phyloP scores from a whole-genome alignment of 345 rosid genomes.

The Aethionema arabicum region DNA sequence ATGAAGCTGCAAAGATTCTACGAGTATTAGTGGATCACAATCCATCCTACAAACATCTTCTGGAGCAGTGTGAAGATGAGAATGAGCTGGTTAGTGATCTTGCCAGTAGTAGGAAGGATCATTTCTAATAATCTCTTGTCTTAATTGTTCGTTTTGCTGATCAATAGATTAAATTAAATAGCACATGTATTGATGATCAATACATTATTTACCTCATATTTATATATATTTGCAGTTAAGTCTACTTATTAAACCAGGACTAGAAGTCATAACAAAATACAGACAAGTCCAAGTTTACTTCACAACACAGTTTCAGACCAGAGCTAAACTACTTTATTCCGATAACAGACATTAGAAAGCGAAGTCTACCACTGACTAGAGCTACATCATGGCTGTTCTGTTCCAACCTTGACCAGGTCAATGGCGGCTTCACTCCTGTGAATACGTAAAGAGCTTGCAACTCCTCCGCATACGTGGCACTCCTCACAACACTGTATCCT shows the following conservation, averaged over 20 bases:
- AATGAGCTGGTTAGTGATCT: slow-evolving; percentile 35
- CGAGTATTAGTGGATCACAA: slow-evolving; percentile 60
- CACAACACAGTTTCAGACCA: slow-evolving; percentile 20
- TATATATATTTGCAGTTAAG: too few relatives aligned
- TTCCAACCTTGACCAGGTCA: slow-evolving; percentile 39
- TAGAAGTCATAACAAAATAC: slow-evolving; percentile 10
- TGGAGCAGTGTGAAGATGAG: slow-evolving; percentile 62
- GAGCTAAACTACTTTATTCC: slow-evolving; percentile 55
- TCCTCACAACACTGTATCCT: slow-evolving; percentile 53
- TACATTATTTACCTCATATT: too few relatives aligned
- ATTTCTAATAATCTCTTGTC: slow-evolving; percentile 12
- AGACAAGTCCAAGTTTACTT: not conserved
- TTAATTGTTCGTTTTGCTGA: too few relatives aligned
- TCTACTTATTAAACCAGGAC: not conserved
- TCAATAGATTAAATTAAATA: too few relatives aligned
- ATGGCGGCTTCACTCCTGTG: slow-evolving; percentile 66
- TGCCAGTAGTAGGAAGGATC: slow-evolving; percentile 31
- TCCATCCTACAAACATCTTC: slow-evolving; percentile 43
- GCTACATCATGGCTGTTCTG: slow-evolving; percentile 34
- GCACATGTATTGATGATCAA: too few relatives aligned
- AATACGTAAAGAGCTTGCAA: slow-evolving; percentile 65
- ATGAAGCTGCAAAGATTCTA: slow-evolving; percentile 67
- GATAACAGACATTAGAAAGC: slow-evolving; percentile 64
- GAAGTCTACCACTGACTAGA: slow-evolving; percentile 50
- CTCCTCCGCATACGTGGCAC: slow-evolving; percentile 52